phyloP scores from a whole-genome alignment of 345 rosid species.

The Pugionium dolabratum region DNA sequence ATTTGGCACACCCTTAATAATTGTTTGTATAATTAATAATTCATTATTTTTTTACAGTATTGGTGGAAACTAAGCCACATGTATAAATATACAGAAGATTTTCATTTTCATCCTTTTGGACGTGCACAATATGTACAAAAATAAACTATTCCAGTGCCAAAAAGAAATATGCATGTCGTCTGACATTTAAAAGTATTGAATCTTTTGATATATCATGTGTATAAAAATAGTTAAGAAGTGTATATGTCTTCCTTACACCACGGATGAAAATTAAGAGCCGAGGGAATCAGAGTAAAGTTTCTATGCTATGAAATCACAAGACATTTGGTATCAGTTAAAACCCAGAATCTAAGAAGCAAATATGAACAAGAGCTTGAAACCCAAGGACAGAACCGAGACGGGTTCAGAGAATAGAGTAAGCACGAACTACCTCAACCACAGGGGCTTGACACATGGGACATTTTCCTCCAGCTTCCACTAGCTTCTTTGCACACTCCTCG shows the following conservation, averaged over 20 bases:
- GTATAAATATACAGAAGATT: too few relatives aligned
- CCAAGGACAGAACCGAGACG: neutral
- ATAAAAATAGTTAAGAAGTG: slow-evolving; percentile 29
- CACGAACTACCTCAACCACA: slow-evolving; percentile 81
- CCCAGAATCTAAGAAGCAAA: slow-evolving; percentile 9
- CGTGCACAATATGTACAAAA: too few relatives aligned
- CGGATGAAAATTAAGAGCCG: slow-evolving; percentile 25
- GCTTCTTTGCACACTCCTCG: slow-evolving; percentile 73
- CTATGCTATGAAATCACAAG: slow-evolving; percentile 23
- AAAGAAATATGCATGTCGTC: too few relatives aligned
- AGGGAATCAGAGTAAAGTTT: slow-evolving; percentile 32
- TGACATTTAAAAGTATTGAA: neutral
- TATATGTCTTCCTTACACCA: slow-evolving; percentile 26
- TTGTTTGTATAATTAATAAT: too few relatives aligned
- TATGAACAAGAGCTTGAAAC: slow-evolving; percentile 16
- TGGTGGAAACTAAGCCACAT: too few relatives aligned
- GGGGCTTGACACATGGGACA: slow-evolving; percentile 98
- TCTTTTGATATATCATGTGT: slow-evolving; percentile 31
- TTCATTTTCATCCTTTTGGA: too few relatives aligned
- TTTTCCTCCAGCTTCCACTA: slow-evolving; percentile 70
- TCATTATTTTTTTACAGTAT: too few relatives aligned
- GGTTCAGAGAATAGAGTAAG: slow-evolving; percentile 61
- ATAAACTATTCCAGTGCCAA: too few relatives aligned
- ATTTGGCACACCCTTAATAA: too few relatives aligned
- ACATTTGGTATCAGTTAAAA: slow-evolving; percentile 21